These are phyloP conservation scores for Penicillium waksmanii DNA, from an alignment of 495 filamentous ascomycete genomes.

Conservation along the genomic window DNA sequence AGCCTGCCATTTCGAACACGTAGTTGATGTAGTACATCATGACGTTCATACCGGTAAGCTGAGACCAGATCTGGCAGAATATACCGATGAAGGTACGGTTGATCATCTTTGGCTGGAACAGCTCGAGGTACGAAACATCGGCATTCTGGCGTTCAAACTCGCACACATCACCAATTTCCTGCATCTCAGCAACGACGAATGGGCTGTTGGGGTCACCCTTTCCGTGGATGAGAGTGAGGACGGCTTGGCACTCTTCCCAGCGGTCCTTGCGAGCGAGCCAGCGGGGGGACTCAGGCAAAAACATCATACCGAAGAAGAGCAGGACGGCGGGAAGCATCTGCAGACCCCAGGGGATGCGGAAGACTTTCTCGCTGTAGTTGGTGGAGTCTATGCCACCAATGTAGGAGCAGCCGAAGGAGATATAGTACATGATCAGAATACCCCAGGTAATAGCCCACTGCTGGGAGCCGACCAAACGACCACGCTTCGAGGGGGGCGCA, in stretches of 20 bases:
- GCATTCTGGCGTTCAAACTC: slow-evolving; percentile 66
- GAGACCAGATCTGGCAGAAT: slow-evolving; percentile 82
- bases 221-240: slow-evolving; percentile 72
- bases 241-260: slow-evolving; percentile 69
- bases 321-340: slow-evolving; percentile 75
- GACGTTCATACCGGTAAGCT: slow-evolving; percentile 84
- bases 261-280: slow-evolving; percentile 78
- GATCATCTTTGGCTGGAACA: slow-evolving; percentile 71
- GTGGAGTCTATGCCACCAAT: slow-evolving; percentile 43
- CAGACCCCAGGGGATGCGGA: slow-evolving; percentile 76
- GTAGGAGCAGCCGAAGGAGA: slow-evolving; percentile 76
- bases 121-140: slow-evolving; percentile 67
- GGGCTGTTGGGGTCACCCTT: slow-evolving; percentile 66
- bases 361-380: slow-evolving; percentile 55
- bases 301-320: slow-evolving; percentile 62
- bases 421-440: slow-evolving; percentile 82
- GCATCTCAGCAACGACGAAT: slow-evolving; percentile 65
- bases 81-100: slow-evolving; percentile 73
- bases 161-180: slow-evolving; percentile 69
- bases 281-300: slow-evolving; percentile 79
- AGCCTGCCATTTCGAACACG: slow-evolving; percentile 44
- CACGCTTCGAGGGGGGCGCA: slow-evolving; percentile 70
- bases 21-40: slow-evolving; percentile 62
- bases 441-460: slow-evolving; percentile 87
- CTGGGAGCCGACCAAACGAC: slow-evolving; percentile 72